These are phyloP conservation scores for Lophiostoma macrostomum DNA, from an alignment of 495 filamentous ascomycete genomes.

Conservation along the genomic window DNA sequence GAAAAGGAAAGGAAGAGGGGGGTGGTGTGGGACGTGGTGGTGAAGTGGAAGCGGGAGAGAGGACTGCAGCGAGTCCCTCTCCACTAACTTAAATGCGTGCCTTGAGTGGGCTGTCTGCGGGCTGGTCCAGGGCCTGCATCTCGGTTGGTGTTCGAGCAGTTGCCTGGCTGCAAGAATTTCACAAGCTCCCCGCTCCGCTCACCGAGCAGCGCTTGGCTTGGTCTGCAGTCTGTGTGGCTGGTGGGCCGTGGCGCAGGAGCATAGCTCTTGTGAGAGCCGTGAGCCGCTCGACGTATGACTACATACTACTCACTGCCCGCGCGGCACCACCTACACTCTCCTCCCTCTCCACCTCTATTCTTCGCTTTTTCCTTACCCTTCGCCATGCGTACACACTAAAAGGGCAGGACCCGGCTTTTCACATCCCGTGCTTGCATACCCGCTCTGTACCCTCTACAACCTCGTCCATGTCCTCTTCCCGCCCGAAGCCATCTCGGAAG, in stretches of 20 bases:
- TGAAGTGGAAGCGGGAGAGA: constrained; percentile 30
- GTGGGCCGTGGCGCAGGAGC: too few relatives aligned
- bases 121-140: neutral
- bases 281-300: too few relatives aligned
- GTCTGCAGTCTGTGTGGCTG: too few relatives aligned
- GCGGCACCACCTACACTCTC: neutral
- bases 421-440: neutral
- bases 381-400: neutral
- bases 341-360: constrained; percentile 5
- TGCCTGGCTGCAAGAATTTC: too few relatives aligned
- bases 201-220: too few relatives aligned
- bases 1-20: constrained; percentile 50
- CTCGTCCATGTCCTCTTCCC: constrained; percentile 27
- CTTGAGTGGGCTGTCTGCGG: constrained; percentile 8
- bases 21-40: constrained; percentile 46
- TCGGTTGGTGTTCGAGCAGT: neutral
- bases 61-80: constrained; percentile 28
- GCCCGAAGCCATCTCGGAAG: constrained; percentile 33
- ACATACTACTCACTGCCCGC: too few relatives aligned
- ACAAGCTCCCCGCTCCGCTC: neutral
- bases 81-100: constrained; percentile 8
- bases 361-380: neutral
- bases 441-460: neutral
- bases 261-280: too few relatives aligned
- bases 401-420: neutral